These are phyloP conservation scores for Geotrichum candidum DNA, from an alignment of 1,139 yeast species.

Conservation along the genomic window DNA sequence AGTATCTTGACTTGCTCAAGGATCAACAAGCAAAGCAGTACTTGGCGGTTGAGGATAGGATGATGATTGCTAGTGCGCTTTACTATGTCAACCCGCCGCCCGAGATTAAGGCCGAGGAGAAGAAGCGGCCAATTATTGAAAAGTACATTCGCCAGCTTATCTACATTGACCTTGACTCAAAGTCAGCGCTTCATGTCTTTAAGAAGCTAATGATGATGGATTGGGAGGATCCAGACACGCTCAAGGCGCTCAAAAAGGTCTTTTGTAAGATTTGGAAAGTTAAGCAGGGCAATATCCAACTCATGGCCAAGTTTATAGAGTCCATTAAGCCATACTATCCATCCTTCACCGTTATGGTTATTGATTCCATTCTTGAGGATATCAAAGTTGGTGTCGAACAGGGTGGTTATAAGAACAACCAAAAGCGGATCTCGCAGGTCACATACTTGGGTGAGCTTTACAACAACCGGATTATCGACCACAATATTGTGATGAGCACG, in stretches of 20 bases:
- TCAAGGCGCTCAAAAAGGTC: constrained; percentile 42
- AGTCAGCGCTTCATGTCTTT: constrained; percentile 38
- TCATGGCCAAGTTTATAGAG: constrained; percentile 47
- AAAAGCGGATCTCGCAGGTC: constrained; percentile 57
- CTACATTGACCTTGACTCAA: constrained; percentile 44
- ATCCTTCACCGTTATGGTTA: constrained; percentile 41
- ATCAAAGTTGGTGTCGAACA: constrained; percentile 61
- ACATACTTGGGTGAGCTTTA: constrained; percentile 56
- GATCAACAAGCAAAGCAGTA: constrained; percentile 47
- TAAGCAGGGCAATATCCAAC: constrained; percentile 49
- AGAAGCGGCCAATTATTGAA: constrained; percentile 30
- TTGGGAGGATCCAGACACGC: constrained; percentile 43
- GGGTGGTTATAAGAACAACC: constrained; percentile 54
- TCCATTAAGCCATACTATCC: constrained; percentile 38
- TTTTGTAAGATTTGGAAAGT: constrained; percentile 60
- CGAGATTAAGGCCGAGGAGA: constrained; percentile 28
- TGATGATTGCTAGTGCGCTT: constrained; percentile 56
- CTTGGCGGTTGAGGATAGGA: constrained; percentile 50
- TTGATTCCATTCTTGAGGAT: constrained; percentile 64
- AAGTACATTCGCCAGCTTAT: constrained; percentile 33
- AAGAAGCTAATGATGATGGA: constrained; percentile 44
- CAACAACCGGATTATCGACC: constrained; percentile 45
- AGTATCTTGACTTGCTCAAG: constrained; percentile 55
- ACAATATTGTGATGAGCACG: constrained; percentile 47
- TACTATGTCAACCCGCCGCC: constrained; percentile 50